Evolutionary conservation across 2,329 filamentous ascomycete genomes (phyloP).

Genomic region (Cordyceps militaris): DNA sequence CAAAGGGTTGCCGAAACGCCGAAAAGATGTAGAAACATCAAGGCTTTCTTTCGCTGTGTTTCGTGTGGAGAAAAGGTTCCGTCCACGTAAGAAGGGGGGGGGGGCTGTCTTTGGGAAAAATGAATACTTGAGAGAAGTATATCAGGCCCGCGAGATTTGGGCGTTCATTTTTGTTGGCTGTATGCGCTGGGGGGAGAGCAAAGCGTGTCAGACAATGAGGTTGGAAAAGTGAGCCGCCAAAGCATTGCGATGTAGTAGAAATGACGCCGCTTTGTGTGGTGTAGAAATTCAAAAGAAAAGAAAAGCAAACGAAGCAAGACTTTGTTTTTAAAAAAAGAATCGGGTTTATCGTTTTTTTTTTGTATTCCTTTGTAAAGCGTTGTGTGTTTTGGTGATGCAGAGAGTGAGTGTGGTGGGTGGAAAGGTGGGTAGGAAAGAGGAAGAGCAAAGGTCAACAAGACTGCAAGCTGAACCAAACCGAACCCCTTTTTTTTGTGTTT

Average conservation of each 20-base stretch:
- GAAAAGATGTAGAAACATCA: no score
- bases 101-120: no score
- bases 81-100: no score
- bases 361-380: not conserved
- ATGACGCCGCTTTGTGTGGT: not conserved
- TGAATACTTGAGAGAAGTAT: no score
- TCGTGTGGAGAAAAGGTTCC: no score
- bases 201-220: not conserved
- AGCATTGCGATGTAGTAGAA: not conserved
- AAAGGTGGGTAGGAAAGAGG: not conserved
- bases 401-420: not conserved
- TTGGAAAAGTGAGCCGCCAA: not conserved
- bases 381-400: not conserved
- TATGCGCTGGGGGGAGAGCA: not conserved
- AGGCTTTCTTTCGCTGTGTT: no score
- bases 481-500: not conserved
- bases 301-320: not conserved
- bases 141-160: no score
- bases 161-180: no score
- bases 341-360: not conserved
- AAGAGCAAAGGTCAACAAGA: not conserved
- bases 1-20: no score
- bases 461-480: not conserved
- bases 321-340: no score
- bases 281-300: not conserved